Evolutionary conservation across 1,284 basidiomycete genomes (phyloP).

Genomic region (Cryptococcus sp.): DNA sequence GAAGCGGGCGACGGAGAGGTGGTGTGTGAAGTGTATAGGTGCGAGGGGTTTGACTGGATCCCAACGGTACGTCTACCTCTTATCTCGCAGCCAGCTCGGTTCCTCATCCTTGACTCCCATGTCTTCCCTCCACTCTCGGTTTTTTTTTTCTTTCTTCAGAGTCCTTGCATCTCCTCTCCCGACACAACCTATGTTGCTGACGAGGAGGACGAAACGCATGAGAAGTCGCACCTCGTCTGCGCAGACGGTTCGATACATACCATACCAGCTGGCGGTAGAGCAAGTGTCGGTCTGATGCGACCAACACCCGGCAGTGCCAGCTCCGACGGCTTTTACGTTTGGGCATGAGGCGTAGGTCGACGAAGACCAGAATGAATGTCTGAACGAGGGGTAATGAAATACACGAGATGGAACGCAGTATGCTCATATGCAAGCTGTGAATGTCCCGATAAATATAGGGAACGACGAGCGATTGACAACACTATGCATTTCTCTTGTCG

Average conservation of each 20-base stretch:
- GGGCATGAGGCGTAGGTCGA: slow-evolving; percentile 16
- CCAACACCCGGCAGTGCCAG: background rate
- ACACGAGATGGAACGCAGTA: no score
- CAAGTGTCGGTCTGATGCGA: slow-evolving; percentile 14
- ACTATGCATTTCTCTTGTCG: no score
- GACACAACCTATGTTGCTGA: no score
- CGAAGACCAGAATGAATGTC: no score
- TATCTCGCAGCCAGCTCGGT: background rate
- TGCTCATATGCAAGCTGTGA: no score
- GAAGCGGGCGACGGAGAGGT: slow-evolving; percentile 45
- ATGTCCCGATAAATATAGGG: no score
- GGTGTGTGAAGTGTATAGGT: slow-evolving; percentile 76
- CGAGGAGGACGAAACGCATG: slow-evolving; percentile 55
- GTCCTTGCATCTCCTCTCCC: no score
- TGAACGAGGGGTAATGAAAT: no score
- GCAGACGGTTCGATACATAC: slow-evolving; percentile 63
- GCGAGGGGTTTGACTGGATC: slow-evolving; percentile 75
- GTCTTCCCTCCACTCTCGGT: no score
- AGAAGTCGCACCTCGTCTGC: slow-evolving; percentile 61
- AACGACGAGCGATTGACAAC: no score
- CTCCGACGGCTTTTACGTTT: slow-evolving; percentile 21
- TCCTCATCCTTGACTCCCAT: background rate
- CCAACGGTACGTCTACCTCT: slow-evolving; percentile 52
- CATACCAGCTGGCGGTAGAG: slow-evolving; percentile 55
- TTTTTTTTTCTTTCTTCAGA: no score